Conservation (phyloP, 2,329 filamentous ascomycete genomes). For the Aureobasidium sp. region DNA sequence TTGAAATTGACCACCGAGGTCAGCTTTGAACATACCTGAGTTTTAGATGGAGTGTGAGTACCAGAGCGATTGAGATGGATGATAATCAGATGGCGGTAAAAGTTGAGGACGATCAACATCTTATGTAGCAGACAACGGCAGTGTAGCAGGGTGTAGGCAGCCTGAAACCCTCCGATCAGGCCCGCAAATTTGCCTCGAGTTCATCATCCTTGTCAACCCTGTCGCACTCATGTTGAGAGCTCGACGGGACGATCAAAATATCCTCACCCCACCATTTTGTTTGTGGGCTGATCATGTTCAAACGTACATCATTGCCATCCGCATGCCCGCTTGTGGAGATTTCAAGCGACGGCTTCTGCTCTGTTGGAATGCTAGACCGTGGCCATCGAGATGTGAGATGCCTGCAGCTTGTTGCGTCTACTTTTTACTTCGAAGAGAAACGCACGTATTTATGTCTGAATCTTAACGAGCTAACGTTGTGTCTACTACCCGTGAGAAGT, state of each 20-base stretch:
- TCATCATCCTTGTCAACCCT: constrained; percentile 6
- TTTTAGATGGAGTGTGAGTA: too few relatives aligned
- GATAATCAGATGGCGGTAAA: not conserved
- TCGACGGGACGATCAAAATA: constrained; percentile 17
- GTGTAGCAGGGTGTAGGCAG: constrained; percentile 6
- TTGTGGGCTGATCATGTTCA: constrained; percentile 6
- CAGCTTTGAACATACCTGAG: not conserved
- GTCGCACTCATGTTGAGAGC: not conserved
- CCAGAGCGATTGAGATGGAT: too few relatives aligned
- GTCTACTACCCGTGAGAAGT: too few relatives aligned
- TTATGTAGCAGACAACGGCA: not conserved
- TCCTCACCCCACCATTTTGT: constrained; percentile 6
- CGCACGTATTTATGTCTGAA: too few relatives aligned
- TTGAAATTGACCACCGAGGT: not conserved
- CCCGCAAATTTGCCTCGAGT: constrained; percentile 16
- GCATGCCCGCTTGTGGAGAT: not conserved
- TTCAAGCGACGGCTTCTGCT: not conserved
- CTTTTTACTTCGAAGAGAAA: too few relatives aligned
- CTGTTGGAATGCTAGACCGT: not conserved
- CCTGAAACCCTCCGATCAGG: constrained; percentile 17
- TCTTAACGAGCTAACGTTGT: too few relatives aligned
- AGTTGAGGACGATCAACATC: not conserved
- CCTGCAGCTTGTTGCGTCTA: too few relatives aligned
- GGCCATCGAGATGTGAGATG: not conserved
- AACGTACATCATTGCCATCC: constrained; percentile 3